These are phyloP conservation scores for Xylariaceae sp. DNA, from an alignment of 2,329 filamentous ascomycete genomes.

Conservation along the genomic window DNA sequence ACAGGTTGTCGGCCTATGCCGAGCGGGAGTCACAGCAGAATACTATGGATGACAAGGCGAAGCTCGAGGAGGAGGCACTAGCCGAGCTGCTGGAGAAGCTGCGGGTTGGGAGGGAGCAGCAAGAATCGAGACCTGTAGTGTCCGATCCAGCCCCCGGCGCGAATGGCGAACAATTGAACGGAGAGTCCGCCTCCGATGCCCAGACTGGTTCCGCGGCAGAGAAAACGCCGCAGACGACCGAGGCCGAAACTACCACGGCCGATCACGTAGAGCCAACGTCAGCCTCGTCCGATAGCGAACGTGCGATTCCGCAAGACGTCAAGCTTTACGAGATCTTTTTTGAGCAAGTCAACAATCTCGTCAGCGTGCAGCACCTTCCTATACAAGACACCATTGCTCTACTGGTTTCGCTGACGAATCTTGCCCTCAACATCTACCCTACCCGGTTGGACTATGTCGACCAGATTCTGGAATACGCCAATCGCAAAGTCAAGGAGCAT, in stretches of 20 bases:
- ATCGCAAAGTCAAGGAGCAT: constrained; percentile 79
- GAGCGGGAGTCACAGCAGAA: constrained; percentile 75
- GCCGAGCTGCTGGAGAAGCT: constrained; percentile 72
- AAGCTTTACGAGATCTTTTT: constrained; percentile 98
- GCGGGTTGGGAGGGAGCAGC: constrained; percentile 58
- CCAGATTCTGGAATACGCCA: constrained; percentile 84
- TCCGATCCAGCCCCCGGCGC: constrained; percentile 32
- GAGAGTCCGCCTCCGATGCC: constrained; percentile 31
- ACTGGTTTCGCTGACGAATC: constrained; percentile 86
- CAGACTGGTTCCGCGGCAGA: constrained; percentile 34
- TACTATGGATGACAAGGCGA: constrained; percentile 63
- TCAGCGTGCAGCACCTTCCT: constrained; percentile 82
- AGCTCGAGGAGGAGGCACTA: constrained; percentile 80
- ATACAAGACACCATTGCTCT: constrained; percentile 94
- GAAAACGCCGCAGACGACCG: constrained; percentile 37
- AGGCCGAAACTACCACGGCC: constrained; percentile 43
- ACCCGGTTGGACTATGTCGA: constrained; percentile 91
- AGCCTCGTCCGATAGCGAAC: constrained; percentile 31
- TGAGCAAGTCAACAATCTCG: constrained; percentile 87
- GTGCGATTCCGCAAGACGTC: constrained; percentile 66
- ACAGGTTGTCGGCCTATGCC: constrained; percentile 90
- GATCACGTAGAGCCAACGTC: constrained; percentile 36
- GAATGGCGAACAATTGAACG: constrained; percentile 32
- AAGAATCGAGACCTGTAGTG: constrained; percentile 23
- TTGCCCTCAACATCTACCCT: constrained; percentile 94